Percentiles rank a stretch among this genome's conserved stretches.
phyloP scores from a whole-genome alignment of 768 basidiomycete genomes.

The Lactarius psammicola region DNA sequence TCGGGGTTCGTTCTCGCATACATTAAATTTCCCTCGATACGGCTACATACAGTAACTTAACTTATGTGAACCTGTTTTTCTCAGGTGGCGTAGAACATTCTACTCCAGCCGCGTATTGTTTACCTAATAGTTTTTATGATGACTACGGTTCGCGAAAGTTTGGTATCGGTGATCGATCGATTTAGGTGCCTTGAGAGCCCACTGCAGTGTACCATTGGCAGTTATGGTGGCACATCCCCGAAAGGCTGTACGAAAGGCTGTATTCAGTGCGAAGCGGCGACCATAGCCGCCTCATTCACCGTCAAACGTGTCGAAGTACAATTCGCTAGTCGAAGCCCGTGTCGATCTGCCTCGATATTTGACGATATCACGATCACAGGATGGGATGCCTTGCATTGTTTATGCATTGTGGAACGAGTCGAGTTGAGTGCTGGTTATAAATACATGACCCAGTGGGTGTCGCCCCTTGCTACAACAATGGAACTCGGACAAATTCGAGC shows the following conservation, averaged over 20 bases:
- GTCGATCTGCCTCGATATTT: not conserved
- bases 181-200: not conserved
- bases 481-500: not conserved
- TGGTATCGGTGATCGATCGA: not conserved
- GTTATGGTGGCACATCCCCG: not conserved
- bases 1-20: not conserved
- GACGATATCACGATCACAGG: not conserved
- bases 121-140: too few species aligned
- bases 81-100: not conserved
- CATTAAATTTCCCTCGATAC: not conserved
- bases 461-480: not conserved
- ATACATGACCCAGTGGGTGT: conserved; percentile 7
- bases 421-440: not conserved
- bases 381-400: not conserved
- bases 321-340: not conserved
- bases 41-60: not conserved
- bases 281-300: not conserved
- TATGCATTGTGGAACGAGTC: not conserved
- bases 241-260: not conserved
- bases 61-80: too few species aligned
- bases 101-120: not conserved
- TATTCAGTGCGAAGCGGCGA: not conserved
- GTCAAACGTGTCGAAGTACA: not conserved
- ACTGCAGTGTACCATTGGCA: not conserved
- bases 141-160: not conserved